A percentile compares a stretch with the other conserved stretches of the same genome.
Conservation (phyloP, 2,329 filamentous ascomycete genomes). For the Trichoderma endophyticum region DNA sequence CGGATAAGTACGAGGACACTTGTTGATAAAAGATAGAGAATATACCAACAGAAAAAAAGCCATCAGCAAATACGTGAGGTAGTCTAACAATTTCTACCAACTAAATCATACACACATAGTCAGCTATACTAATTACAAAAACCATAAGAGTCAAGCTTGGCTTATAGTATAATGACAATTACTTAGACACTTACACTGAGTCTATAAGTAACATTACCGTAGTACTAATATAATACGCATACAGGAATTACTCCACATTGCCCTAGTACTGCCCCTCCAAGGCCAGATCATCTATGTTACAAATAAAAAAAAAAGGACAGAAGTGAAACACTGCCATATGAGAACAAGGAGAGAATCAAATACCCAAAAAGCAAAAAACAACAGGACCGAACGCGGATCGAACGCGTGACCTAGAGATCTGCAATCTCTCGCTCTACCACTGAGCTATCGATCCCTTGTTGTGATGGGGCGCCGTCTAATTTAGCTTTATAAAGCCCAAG, state of each 20-base stretch:
- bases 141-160: background rate
- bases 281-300: background rate
- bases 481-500: background rate
- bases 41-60: background rate
- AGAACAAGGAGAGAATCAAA: background rate
- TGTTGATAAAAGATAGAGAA: background rate
- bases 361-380: background rate
- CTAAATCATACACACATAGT: background rate
- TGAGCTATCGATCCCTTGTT: slow-evolving; percentile 11
- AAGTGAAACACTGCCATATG: too few species aligned
- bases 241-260: background rate
- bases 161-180: background rate
- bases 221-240: background rate
- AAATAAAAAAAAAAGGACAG: too few species aligned
- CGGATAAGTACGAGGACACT: too few species aligned
- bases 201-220: background rate
- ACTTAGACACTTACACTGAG: background rate
- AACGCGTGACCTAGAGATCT: slow-evolving; percentile 13
- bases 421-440: slow-evolving; percentile 15
- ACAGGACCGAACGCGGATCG: slow-evolving; percentile 9
- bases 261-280: background rate
- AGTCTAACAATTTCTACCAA: background rate
- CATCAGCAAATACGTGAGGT: background rate
- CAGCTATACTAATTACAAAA: background rate
- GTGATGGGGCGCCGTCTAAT: background rate